Conservation (phyloP, 345 rosid species). For the Turnera subulata region DNA sequence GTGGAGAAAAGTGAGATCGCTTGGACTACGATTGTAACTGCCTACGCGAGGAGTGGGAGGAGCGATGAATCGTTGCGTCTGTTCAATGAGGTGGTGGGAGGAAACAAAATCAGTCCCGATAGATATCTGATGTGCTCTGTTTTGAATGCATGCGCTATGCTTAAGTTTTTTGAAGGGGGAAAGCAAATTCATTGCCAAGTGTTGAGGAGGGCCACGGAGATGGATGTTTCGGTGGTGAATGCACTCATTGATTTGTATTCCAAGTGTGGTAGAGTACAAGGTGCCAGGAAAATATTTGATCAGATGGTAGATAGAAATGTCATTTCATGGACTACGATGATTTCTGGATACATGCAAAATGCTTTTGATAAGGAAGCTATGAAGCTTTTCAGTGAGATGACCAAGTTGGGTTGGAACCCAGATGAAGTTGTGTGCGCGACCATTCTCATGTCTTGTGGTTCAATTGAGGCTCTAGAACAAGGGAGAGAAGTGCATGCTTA, state of each 20-base stretch:
- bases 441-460: slow-evolving; percentile 67
- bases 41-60: slow-evolving; percentile 54
- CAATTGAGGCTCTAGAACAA: slow-evolving; percentile 40
- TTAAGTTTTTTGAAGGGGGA: slow-evolving; percentile 50
- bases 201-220: slow-evolving; percentile 47
- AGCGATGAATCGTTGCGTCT: slow-evolving; percentile 47
- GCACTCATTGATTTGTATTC: slow-evolving; percentile 60
- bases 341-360: slow-evolving; percentile 68
- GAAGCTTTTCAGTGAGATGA: slow-evolving; percentile 45
- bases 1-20: slow-evolving; percentile 48
- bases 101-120: slow-evolving; percentile 38
- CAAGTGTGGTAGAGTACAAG: slow-evolving; percentile 49
- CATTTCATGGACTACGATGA: slow-evolving; percentile 70
- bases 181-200: slow-evolving; percentile 69
- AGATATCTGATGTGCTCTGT: slow-evolving; percentile 56
- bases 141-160: slow-evolving; percentile 53
- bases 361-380: slow-evolving; percentile 53
- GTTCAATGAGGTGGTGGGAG: slow-evolving; percentile 41
- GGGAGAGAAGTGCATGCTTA: slow-evolving; percentile 73
- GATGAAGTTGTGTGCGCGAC: slow-evolving; percentile 69
- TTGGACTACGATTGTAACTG: slow-evolving; percentile 69
- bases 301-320: slow-evolving; percentile 43
- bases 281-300: slow-evolving; percentile 47
- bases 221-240: slow-evolving; percentile 60
- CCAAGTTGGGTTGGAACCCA: slow-evolving; percentile 39